Evolutionary conservation across 2,329 filamentous ascomycete genomes (phyloP).

Genomic region (Magnaporthiopsis poae): DNA sequence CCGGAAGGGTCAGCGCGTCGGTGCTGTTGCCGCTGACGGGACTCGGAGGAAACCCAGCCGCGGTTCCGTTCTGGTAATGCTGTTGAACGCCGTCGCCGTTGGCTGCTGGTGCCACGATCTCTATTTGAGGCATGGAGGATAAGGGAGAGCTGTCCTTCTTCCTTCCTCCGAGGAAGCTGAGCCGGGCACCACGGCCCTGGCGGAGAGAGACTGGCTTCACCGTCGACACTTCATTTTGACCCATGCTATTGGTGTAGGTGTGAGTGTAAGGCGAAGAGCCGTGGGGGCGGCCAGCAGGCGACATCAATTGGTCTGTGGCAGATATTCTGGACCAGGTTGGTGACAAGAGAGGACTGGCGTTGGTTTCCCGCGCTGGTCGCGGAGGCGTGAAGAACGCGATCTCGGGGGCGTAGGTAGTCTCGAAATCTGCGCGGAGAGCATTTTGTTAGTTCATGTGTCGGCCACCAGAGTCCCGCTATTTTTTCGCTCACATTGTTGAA

Average conservation of each 20-base stretch:
- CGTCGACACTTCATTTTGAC: constrained; percentile 37
- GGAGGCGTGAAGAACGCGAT: constrained; percentile 51
- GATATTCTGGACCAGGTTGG: constrained; percentile 40
- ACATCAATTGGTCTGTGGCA: constrained; percentile 26
- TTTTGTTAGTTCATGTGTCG: background rate
- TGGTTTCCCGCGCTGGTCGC: constrained; percentile 30
- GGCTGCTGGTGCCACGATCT: constrained; percentile 10
- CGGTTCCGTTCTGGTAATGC: constrained; percentile 4
- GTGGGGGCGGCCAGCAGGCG: constrained; percentile 21
- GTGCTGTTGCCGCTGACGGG: constrained; percentile 17
- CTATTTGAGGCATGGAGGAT: constrained; percentile 14
- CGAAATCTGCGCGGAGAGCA: constrained; percentile 40
- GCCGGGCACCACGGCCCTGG: constrained; percentile 40
- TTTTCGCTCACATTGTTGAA: constrained; percentile 51
- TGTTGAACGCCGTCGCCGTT: constrained; percentile 10
- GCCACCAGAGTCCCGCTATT: background rate
- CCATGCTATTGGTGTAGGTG: constrained; percentile 19
- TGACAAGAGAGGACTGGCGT: constrained; percentile 28
- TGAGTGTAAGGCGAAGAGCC: constrained; percentile 20
- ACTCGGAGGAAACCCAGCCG: constrained; percentile 8
- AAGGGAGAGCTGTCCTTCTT: constrained; percentile 31
- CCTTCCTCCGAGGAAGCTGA: constrained; percentile 48
- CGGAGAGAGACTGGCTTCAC: constrained; percentile 41
- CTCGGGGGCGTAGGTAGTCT: constrained; percentile 54
- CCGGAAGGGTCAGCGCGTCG: constrained; percentile 21